Evolutionary conservation across 2,329 filamentous ascomycete genomes (phyloP).

Genomic region (Hypomyces rosellus): DNA sequence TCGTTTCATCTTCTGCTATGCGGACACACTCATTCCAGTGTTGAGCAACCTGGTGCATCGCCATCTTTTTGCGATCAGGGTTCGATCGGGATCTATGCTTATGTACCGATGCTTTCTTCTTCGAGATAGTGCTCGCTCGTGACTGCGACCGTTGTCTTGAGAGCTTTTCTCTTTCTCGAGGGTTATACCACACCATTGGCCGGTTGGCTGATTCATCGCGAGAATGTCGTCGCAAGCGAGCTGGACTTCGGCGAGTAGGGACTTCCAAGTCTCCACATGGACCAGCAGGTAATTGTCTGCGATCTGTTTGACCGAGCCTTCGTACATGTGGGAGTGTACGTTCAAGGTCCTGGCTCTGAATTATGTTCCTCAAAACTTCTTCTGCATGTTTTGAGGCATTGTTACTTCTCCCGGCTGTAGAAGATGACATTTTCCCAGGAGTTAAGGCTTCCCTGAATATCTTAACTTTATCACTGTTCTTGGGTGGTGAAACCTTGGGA

Average conservation of each 20-base stretch:
- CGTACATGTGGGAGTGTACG: neutral
- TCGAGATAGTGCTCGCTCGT: conserved; percentile 28
- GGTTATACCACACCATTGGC: neutral
- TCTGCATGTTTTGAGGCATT: neutral
- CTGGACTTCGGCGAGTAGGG: conserved; percentile 19
- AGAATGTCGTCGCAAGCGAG: neutral
- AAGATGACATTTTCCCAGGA: neutral
- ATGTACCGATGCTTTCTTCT: conserved; percentile 18
- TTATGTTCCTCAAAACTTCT: too few species aligned
- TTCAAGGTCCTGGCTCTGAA: neutral
- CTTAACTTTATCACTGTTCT: neutral
- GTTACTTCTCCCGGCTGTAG: neutral
- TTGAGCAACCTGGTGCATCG: conserved; percentile 27
- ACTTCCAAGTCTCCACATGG: conserved; percentile 28
- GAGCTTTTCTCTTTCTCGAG: neutral
- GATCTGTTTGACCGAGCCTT: neutral
- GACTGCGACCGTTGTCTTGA: conserved; percentile 20
- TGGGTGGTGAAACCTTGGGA: neutral
- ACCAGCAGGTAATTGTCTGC: conserved; percentile 16
- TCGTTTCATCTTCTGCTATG: conserved; percentile 24
- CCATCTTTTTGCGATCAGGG: conserved; percentile 21
- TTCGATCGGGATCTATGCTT: conserved; percentile 14
- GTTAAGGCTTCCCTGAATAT: neutral
- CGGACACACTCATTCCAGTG: conserved; percentile 30
- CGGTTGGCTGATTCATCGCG: neutral